Conservation (phyloP, 768 basidiomycete genomes). For the Kondoa malvinella region DNA sequence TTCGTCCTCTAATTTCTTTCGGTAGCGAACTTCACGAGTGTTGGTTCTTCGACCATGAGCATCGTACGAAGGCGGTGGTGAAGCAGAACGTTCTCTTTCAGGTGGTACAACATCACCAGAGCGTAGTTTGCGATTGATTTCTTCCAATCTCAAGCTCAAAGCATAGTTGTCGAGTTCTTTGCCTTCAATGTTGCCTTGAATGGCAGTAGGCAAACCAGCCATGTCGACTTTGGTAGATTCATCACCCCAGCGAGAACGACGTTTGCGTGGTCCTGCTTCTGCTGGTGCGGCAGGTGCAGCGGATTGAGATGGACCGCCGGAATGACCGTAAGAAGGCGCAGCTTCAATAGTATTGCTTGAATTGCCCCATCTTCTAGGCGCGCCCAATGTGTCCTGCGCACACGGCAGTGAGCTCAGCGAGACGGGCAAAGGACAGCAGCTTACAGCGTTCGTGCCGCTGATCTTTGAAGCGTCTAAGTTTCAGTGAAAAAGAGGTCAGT, state of each 20-base stretch:
- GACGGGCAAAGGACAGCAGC: background rate
- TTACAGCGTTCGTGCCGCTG: background rate
- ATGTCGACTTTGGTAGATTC: conserved; percentile 57
- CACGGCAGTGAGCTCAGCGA: background rate
- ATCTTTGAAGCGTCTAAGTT: background rate
- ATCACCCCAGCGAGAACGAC: conserved; percentile 95
- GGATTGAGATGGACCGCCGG: background rate
- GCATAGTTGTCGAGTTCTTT: conserved; percentile 96
- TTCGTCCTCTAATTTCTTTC: conserved; percentile 42
- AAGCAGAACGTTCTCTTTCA: conserved; percentile 83
- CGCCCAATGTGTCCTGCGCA: background rate
- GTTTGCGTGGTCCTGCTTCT: conserved; percentile 50
- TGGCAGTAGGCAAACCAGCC: conserved; percentile 83
- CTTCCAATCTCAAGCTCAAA: conserved; percentile 56
- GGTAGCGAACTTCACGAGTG: conserved; percentile 94
- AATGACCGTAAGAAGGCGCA: background rate
- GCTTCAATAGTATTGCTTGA: background rate
- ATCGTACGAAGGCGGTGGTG: conserved; percentile 94
- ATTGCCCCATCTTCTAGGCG: background rate
- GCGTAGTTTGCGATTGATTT: conserved; percentile 87
- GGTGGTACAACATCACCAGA: conserved; percentile 91
- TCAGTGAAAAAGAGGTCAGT: too few species aligned
- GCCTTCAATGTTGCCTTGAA: conserved; percentile 75
- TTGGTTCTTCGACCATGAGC: conserved; percentile 94
- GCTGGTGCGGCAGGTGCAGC: conserved; percentile 1